Conservation (phyloP, 805 yeast species). For the Kregervanrija delftensis region DNA sequence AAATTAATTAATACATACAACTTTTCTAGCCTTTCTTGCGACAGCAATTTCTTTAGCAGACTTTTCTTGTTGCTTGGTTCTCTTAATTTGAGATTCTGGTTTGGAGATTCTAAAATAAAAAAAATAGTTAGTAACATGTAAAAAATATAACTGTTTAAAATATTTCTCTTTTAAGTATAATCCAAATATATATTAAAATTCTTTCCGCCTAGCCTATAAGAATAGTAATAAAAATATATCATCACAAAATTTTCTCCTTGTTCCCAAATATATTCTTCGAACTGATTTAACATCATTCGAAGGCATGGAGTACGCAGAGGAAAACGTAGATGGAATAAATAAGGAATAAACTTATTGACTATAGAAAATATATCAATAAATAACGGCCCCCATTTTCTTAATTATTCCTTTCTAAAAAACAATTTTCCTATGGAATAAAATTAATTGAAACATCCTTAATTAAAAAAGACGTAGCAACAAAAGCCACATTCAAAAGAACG, state of each 20-base stretch:
- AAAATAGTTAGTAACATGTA: conserved; percentile 10
- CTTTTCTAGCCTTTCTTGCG: conserved; percentile 69
- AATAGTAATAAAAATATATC: conserved; percentile 1
- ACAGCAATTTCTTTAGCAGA: conserved; percentile 72
- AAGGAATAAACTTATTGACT: conserved; percentile 3
- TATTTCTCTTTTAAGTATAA: background rate
- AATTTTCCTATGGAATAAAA: conserved; percentile 30
- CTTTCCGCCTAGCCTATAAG: background rate
- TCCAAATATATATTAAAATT: background rate
- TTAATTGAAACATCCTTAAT: conserved; percentile 19
- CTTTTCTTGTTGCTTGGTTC: conserved; percentile 73
- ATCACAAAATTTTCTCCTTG: conserved; percentile 6
- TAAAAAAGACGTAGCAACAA: background rate
- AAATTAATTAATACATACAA: conserved; percentile 54
- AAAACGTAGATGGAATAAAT: conserved; percentile 19
- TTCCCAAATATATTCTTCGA: conserved; percentile 18
- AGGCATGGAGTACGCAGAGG: conserved; percentile 25
- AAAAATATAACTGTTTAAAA: background rate
- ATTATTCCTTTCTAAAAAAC: conserved; percentile 8
- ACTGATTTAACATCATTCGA: conserved; percentile 27
- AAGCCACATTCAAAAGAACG: conserved; percentile 6
- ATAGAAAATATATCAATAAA: conserved; percentile 3
- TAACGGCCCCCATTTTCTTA: background rate
- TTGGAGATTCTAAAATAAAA: conserved; percentile 34
- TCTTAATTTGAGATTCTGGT: conserved; percentile 86